Percentiles rank a stretch among this genome's conserved stretches.
Conservation (phyloP, 345 rosid species). For the Dipteronia sinensis region DNA sequence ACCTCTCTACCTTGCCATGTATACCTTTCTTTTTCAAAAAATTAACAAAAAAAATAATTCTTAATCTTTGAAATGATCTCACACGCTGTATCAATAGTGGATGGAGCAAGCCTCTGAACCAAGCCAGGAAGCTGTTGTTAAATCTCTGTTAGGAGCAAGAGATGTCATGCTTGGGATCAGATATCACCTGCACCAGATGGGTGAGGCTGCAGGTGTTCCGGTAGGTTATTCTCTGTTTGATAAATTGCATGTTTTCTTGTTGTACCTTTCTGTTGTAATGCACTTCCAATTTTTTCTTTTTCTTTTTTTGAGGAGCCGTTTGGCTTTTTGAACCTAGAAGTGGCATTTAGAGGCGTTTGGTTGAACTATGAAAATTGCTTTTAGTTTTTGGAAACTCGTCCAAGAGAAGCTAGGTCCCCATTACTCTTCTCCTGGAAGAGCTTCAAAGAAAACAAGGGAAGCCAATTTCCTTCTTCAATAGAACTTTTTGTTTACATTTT, state of each 20-base stretch:
- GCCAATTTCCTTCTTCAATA: not conserved
- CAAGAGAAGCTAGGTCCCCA: not conserved
- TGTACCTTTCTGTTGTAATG: not conserved
- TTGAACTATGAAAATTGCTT: not conserved
- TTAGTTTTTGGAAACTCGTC: not conserved
- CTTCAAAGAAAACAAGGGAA: not conserved
- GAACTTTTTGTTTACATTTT: not conserved
- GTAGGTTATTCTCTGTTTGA: conserved; percentile 39
- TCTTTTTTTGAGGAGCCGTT: not conserved
- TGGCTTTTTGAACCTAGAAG: not conserved
- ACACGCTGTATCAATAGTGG: conserved; percentile 63
- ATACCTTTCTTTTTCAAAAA: not conserved
- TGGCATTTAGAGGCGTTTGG: not conserved
- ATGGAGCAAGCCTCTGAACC: conserved; percentile 59
- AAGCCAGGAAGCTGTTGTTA: conserved; percentile 55
- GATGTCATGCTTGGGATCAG: conserved; percentile 76
- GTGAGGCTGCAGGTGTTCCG: conserved; percentile 84
- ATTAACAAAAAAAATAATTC: not conserved
- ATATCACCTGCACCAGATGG: conserved; percentile 76
- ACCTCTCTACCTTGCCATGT: not conserved
- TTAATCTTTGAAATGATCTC: conserved; percentile 15
- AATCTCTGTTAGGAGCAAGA: conserved; percentile 70
- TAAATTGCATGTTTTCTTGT: not conserved
- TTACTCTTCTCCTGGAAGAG: not conserved
- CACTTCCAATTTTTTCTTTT: not conserved